Evolutionary conservation across 371 early-diverging fungal species (phyloP).

Genomic region (Mucor sp.): DNA sequence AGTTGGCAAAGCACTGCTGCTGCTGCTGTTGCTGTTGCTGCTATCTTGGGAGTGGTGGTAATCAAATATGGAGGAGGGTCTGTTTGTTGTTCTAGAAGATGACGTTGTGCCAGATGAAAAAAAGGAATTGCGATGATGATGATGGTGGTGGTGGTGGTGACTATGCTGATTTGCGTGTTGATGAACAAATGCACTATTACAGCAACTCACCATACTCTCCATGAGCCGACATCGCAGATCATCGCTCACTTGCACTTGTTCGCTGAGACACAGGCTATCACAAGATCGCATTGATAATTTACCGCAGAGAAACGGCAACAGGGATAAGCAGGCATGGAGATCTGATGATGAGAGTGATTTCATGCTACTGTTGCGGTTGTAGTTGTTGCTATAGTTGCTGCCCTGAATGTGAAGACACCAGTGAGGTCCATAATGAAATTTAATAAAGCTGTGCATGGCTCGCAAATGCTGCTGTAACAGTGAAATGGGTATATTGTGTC

Average conservation of each 20-base stretch:
- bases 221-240: slow-evolving; percentile 35
- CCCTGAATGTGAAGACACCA: slow-evolving; percentile 38
- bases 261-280: slow-evolving; percentile 35
- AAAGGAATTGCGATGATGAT: slow-evolving; percentile 8
- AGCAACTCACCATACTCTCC: slow-evolving; percentile 27
- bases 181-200: slow-evolving; percentile 24
- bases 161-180: slow-evolving; percentile 2
- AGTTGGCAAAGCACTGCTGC: not conserved
- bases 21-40: too few species aligned
- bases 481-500: slow-evolving; percentile 21
- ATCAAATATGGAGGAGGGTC: slow-evolving; percentile 1
- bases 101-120: not conserved
- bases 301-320: slow-evolving; percentile 26
- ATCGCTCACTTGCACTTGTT: slow-evolving; percentile 45
- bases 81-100: not conserved
- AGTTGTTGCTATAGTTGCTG: slow-evolving; percentile 6
- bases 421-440: slow-evolving; percentile 45
- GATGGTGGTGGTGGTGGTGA: slow-evolving; percentile 1
- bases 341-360: slow-evolving; percentile 12
- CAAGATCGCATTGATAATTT: slow-evolving; percentile 18
- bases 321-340: slow-evolving; percentile 25
- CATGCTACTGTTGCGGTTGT: not conserved
- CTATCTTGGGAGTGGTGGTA: slow-evolving; percentile 2
- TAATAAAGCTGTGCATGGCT: slow-evolving; percentile 38
- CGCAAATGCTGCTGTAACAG: slow-evolving; percentile 40